Conservation (phyloP, 2,329 filamentous ascomycete species). For the Meredithiella fracta region DNA sequence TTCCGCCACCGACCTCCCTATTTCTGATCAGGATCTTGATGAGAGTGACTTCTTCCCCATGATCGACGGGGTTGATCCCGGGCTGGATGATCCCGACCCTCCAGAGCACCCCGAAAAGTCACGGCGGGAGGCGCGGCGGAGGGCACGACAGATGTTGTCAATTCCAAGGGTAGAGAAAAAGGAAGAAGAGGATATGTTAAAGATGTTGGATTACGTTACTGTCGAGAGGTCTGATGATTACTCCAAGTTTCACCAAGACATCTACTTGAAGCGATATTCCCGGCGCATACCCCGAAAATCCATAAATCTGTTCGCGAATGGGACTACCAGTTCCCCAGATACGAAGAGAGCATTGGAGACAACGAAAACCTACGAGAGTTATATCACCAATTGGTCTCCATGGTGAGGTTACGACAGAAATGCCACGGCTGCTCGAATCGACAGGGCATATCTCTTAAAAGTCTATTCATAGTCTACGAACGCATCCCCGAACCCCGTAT, state of each 20-base stretch:
- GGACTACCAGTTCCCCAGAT: slow-evolving; percentile 31
- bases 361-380: slow-evolving; percentile 22
- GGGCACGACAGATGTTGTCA: neutral
- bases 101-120: neutral
- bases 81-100: neutral
- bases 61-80: neutral
- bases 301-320: slow-evolving; percentile 33
- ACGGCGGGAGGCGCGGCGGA: neutral
- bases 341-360: slow-evolving; percentile 24
- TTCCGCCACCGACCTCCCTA: neutral
- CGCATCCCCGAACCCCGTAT: slow-evolving; percentile 36
- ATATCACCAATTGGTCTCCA: slow-evolving; percentile 25
- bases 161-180: slow-evolving; percentile 11
- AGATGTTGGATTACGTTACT: slow-evolving; percentile 34
- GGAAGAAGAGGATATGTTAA: slow-evolving; percentile 31
- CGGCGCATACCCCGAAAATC: slow-evolving; percentile 31
- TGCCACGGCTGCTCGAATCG: slow-evolving; percentile 26
- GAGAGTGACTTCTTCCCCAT: neutral
- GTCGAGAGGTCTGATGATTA: slow-evolving; percentile 32
- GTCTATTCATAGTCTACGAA: slow-evolving; percentile 33
- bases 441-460: slow-evolving; percentile 24
- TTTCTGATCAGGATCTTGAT: neutral
- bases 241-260: slow-evolving; percentile 34
- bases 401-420: slow-evolving; percentile 20
- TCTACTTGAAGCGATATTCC: slow-evolving; percentile 39